phyloP scores from a whole-genome alignment of 1,284 basidiomycete species.

The Limonomyces culmigenus region DNA sequence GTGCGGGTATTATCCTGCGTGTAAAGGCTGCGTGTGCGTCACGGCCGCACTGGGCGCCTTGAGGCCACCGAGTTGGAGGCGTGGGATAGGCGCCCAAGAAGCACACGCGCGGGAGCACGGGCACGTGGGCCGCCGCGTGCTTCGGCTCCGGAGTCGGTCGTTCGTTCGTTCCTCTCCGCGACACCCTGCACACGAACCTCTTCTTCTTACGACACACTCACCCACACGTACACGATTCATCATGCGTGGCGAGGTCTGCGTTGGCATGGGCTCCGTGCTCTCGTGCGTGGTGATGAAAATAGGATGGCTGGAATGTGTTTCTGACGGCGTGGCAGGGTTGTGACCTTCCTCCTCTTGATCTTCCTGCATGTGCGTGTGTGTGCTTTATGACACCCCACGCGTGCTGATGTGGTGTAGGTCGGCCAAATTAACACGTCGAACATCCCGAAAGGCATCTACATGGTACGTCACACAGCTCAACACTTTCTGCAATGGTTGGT shows the following conservation, averaged over 20 bases:
- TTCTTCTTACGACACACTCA: constrained; percentile 5
- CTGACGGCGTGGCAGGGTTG: constrained; percentile 26
- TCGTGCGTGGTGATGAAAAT: constrained; percentile 29
- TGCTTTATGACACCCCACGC: constrained; percentile 6
- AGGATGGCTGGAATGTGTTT: constrained; percentile 10
- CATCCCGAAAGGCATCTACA: constrained; percentile 51
- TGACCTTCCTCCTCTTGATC: constrained; percentile 52
- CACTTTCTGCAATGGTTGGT: too few relatives aligned
- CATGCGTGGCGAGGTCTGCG: constrained; percentile 59
- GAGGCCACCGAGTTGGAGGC: too few relatives aligned
- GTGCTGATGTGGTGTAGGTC: constrained; percentile 31
- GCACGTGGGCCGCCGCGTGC: too few relatives aligned
- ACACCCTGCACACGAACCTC: background rate
- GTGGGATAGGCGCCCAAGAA: too few relatives aligned
- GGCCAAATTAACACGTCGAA: constrained; percentile 65
- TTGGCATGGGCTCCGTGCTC: constrained; percentile 46
- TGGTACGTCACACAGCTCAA: constrained; percentile 35
- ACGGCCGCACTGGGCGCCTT: too few relatives aligned
- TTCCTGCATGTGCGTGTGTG: constrained; percentile 51
- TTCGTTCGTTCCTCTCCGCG: constrained; percentile 1
- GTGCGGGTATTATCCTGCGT: too few relatives aligned
- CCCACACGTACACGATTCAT: too few relatives aligned
- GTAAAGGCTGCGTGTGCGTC: too few relatives aligned
- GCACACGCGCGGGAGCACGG: too few relatives aligned
- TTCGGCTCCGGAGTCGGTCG: too few relatives aligned